Conservation (phyloP, 371 early-diverging fungal species). For the Mortierella sp. region DNA sequence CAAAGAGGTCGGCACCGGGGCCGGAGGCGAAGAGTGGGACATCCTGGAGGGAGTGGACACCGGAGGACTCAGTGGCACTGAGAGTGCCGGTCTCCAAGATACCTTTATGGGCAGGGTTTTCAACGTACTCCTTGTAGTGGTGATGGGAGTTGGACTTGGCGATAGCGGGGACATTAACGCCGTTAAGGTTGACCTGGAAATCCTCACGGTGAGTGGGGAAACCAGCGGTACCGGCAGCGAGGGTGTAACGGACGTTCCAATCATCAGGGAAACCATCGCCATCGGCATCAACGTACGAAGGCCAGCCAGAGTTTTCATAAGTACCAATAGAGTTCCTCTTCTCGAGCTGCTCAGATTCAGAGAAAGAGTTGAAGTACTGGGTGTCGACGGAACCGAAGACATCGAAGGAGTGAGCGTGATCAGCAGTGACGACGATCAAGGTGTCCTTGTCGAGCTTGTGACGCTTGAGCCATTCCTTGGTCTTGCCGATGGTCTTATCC, state of each 20-base stretch:
- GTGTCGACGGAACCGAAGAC: slow-evolving; percentile 80
- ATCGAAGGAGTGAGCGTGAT: slow-evolving; percentile 81
- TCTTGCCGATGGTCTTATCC: slow-evolving; percentile 75
- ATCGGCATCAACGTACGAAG: slow-evolving; percentile 71
- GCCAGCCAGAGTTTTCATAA: slow-evolving; percentile 76
- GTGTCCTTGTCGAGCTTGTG: slow-evolving; percentile 73
- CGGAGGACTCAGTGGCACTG: slow-evolving; percentile 52
- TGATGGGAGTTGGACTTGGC: slow-evolving; percentile 45
- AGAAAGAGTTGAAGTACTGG: slow-evolving; percentile 55
- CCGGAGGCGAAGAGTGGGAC: slow-evolving; percentile 69
- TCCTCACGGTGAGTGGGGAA: slow-evolving; percentile 70
- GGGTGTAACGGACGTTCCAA: slow-evolving; percentile 68
- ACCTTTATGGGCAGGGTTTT: slow-evolving; percentile 62
- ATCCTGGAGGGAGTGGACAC: slow-evolving; percentile 73
- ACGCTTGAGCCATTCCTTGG: slow-evolving; percentile 67
- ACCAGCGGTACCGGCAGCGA: slow-evolving; percentile 75
- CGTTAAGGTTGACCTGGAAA: slow-evolving; percentile 64
- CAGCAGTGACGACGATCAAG: slow-evolving; percentile 78
- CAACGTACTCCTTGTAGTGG: slow-evolving; percentile 54
- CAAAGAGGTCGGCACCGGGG: slow-evolving; percentile 68
- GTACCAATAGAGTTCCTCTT: slow-evolving; percentile 75
- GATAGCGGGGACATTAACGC: slow-evolving; percentile 61
- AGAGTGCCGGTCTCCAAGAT: slow-evolving; percentile 60
- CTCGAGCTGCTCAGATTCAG: slow-evolving; percentile 46
- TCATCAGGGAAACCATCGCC: slow-evolving; percentile 78